Evolutionary conservation across 73 alveolate species (phyloP).

Genomic region (Blepharisma stoltei): DNA sequence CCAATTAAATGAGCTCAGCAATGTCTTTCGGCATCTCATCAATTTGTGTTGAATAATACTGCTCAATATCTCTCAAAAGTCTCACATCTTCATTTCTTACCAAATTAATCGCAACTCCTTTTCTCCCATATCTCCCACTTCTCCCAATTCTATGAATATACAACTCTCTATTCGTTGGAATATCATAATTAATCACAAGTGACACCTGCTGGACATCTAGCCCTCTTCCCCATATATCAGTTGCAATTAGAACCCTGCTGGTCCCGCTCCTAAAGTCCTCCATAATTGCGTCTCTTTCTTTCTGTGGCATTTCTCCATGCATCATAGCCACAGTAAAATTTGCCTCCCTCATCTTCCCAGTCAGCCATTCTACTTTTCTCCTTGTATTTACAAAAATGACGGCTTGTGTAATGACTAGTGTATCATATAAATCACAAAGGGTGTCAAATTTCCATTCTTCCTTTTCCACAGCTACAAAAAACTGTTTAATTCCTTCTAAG

Average conservation of each 20-base stretch:
- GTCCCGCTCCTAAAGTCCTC: conserved; percentile 77
- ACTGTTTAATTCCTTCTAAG: conserved; percentile 97
- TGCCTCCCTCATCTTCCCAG: conserved; percentile 91
- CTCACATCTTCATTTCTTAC: conserved; percentile 96
- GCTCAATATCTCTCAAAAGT: conserved; percentile 95
- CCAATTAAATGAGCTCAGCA: conserved; percentile 80
- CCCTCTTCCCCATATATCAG: conserved; percentile 98
- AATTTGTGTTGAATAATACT: conserved; percentile 96
- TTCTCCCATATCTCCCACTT: conserved; percentile 98
- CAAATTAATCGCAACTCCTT: conserved; percentile 98
- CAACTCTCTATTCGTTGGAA: conserved; percentile 94
- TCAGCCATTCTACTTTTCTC: conserved; percentile 93
- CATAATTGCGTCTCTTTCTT: conserved; percentile 94
- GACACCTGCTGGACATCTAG: conserved; percentile 97
- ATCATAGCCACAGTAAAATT: conserved; percentile 88
- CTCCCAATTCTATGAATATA: conserved; percentile 99
- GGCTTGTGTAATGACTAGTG: conserved; percentile 92
- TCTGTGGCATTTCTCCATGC: conserved; percentile 96
- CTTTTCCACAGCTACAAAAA: conserved; percentile 78
- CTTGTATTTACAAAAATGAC: conserved; percentile 93
- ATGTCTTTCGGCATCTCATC: conserved; percentile 99
- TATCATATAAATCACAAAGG: conserved; percentile 92
- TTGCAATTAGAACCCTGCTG: conserved; percentile 75
- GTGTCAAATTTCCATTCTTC: conserved; percentile 94
- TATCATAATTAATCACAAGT: conserved; percentile 92